Percentiles rank a stretch among this genome's conserved stretches.
These are phyloP conservation scores for Pestalotiopsis sp. DNA, from an alignment of 2,329 filamentous ascomycete genomes.

Conservation along the genomic window DNA sequence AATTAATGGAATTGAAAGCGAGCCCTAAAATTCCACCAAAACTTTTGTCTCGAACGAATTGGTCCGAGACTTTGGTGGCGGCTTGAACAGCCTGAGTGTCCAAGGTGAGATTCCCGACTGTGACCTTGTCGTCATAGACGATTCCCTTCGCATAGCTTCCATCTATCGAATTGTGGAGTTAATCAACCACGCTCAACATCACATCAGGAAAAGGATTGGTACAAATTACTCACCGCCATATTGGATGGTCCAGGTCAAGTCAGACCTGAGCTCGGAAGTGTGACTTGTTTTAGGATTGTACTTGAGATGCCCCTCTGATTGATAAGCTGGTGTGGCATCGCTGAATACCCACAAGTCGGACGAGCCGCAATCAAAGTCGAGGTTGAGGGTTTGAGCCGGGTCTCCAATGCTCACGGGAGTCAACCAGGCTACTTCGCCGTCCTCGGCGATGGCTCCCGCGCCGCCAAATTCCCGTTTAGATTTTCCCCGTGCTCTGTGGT, in stretches of 20 bases:
- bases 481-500: conserved; percentile 19
- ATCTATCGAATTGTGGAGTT: conserved; percentile 3
- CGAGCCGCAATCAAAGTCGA: conserved; percentile 31
- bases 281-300: too few relatives aligned
- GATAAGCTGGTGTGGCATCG: too few relatives aligned
- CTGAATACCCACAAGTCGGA: conserved; percentile 31
- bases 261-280: too few relatives aligned
- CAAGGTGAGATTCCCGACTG: conserved; percentile 19
- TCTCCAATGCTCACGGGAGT: conserved; percentile 27
- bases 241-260: too few relatives aligned
- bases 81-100: conserved; percentile 23
- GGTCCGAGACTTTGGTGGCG: conserved; percentile 19
- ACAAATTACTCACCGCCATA: too few relatives aligned
- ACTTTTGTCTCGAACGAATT: conserved; percentile 24
- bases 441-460: not conserved
- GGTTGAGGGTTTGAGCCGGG: conserved; percentile 25
- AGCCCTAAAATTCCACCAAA: conserved; percentile 26
- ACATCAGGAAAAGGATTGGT: too few relatives aligned
- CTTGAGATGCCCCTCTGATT: too few relatives aligned
- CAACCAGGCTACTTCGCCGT: not conserved
- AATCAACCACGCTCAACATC: too few relatives aligned
- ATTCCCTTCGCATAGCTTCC: conserved; percentile 27
- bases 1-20: conserved; percentile 24
- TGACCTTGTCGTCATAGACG: conserved; percentile 28
- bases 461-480: conserved; percentile 4